A percentile compares a stretch with the other conserved stretches of the same genome.
Evolutionary conservation across 1,139 yeast genomes (phyloP).

Genomic region (Yamadazyma membranifaciens): DNA sequence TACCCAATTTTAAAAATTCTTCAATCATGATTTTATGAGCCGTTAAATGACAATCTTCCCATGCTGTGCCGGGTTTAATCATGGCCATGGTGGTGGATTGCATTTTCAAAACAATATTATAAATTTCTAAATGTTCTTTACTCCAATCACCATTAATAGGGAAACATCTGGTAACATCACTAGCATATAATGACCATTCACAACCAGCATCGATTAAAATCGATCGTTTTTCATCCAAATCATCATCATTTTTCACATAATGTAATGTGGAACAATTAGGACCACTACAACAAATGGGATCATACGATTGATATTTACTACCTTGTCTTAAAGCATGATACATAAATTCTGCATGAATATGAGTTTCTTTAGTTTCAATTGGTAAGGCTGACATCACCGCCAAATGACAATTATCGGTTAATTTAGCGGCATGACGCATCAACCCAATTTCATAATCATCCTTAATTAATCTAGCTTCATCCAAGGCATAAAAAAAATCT

Average conservation of each 20-base stretch:
- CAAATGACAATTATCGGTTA: conserved; percentile 83
- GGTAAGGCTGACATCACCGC: conserved; percentile 94
- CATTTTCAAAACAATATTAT: conserved; percentile 81
- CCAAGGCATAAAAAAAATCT: conserved; percentile 70
- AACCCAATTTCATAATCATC: conserved; percentile 77
- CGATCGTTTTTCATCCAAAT: conserved; percentile 51
- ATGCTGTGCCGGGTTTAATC: conserved; percentile 76
- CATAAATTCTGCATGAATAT: conserved; percentile 91
- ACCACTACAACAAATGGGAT: conserved; percentile 95
- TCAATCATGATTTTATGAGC: conserved; percentile 78
- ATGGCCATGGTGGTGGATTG: conserved; percentile 65
- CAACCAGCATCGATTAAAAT: conserved; percentile 95
- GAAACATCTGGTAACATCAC: conserved; percentile 94
- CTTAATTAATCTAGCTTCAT: conserved; percentile 81
- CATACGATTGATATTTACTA: conserved; percentile 82
- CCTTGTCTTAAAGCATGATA: conserved; percentile 96
- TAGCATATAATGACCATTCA: conserved; percentile 90
- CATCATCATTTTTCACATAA: conserved; percentile 81
- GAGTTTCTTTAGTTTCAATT: conserved; percentile 83
- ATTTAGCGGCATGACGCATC: conserved; percentile 75
- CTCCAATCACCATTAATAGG: conserved; percentile 92
- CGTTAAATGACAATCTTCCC: conserved; percentile 82
- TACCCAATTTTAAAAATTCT: conserved; percentile 70
- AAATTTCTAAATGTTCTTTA: conserved; percentile 78
- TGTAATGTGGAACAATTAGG: conserved; percentile 89